These are phyloP conservation scores for Aspergillus sp. DNA, from an alignment of 2,329 filamentous ascomycete species.

Conservation along the genomic window DNA sequence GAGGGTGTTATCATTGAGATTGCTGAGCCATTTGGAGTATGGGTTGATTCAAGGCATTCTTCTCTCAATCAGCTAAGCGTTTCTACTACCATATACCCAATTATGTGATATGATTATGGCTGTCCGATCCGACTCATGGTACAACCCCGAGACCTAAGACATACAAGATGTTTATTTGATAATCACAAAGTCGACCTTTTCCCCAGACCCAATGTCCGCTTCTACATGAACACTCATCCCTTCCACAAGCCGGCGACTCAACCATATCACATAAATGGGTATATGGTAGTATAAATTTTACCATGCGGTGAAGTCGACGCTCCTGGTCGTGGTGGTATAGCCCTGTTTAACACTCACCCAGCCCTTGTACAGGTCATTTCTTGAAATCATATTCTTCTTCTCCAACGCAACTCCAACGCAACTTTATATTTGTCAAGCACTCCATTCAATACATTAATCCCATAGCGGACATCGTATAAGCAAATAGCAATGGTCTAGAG, in stretches of 20 bases:
- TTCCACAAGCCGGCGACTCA: background rate
- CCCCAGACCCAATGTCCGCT: background rate
- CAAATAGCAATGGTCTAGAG: constrained; percentile 31
- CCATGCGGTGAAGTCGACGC: constrained; percentile 22
- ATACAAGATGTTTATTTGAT: background rate
- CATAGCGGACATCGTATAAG: constrained; percentile 31
- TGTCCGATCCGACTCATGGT: too few relatives aligned
- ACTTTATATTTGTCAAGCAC: constrained; percentile 33
- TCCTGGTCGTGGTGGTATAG: constrained; percentile 9
- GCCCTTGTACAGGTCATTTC: constrained; percentile 20
- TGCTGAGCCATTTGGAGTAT: too few relatives aligned
- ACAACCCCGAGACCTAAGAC: too few relatives aligned
- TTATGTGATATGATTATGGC: too few relatives aligned
- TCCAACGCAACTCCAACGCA: constrained; percentile 30
- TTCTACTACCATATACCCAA: too few relatives aligned
- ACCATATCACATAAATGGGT: too few relatives aligned
- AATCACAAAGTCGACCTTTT: background rate
- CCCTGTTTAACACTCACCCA: constrained; percentile 24
- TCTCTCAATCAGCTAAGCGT: too few relatives aligned
- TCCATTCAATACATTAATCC: constrained; percentile 23
- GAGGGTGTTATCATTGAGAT: too few relatives aligned
- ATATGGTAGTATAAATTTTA: too few relatives aligned
- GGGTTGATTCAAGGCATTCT: too few relatives aligned
- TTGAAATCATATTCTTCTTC: constrained; percentile 24
- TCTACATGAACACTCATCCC: background rate